These are phyloP conservation scores for Coniosporium tulheliwenetii DNA, from an alignment of 2,329 filamentous ascomycete species.

Conservation along the genomic window DNA sequence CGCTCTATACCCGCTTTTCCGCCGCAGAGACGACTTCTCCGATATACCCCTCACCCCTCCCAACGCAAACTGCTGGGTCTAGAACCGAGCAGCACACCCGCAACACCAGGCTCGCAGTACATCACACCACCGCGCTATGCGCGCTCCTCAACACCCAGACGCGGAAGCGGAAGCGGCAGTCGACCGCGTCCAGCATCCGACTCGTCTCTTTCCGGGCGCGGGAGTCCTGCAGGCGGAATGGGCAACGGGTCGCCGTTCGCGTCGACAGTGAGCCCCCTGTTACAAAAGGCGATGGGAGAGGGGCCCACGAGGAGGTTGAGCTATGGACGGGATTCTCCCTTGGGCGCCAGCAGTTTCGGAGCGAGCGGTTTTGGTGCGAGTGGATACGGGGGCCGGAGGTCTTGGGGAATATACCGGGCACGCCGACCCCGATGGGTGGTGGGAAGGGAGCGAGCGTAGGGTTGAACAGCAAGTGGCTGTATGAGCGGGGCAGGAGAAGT, in stretches of 20 bases:
- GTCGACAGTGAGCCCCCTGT: constrained; percentile 36
- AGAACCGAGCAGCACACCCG: constrained; percentile 44
- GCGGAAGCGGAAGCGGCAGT: constrained; percentile 34
- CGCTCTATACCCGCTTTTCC: constrained; percentile 57
- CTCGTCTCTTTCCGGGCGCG: constrained; percentile 43
- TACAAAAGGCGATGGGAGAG: constrained; percentile 49
- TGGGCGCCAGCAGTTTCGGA: constrained; percentile 24
- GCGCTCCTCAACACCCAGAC: constrained; percentile 53
- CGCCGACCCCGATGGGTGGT: constrained; percentile 32
- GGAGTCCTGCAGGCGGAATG: constrained; percentile 19
- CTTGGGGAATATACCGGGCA: constrained; percentile 29
- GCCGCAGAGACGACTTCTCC: constrained; percentile 57
- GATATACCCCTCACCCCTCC: constrained; percentile 87
- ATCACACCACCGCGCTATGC: constrained; percentile 80
- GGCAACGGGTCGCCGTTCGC: constrained; percentile 36
- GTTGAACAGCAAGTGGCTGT: constrained; percentile 88
- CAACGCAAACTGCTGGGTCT: constrained; percentile 78
- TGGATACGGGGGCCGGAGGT: too few relatives aligned
- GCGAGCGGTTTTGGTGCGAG: constrained; percentile 22
- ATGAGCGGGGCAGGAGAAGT: constrained; percentile 57
- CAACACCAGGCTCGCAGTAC: constrained; percentile 54
- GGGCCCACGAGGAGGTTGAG: constrained; percentile 42
- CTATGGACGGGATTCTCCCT: constrained; percentile 41
- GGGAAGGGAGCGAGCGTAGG: constrained; percentile 59
- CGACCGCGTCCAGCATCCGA: constrained; percentile 17